Evolutionary conservation across 495 filamentous ascomycete genomes (phyloP), one percentile per base, ranked within the genome.

Genomic region (Astrothelium subdiscretum): DNA sequence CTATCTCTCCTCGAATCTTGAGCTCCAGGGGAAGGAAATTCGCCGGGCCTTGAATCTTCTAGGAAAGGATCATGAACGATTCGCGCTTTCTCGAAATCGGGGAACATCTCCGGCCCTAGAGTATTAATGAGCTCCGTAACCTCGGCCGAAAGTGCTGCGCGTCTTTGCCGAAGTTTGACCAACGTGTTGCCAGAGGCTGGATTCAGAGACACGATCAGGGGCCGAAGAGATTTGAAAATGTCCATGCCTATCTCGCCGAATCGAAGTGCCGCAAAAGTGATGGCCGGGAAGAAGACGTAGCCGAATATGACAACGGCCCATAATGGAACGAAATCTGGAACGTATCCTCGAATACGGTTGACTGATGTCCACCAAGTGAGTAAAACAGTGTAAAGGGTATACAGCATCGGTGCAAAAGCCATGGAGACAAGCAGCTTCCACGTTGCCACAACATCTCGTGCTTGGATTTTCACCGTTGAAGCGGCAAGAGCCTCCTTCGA

Each of bases 161-260:
- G 87, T 51, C 82, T 79, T 66, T 84, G 75, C 32, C 90, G 84
- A 32, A 99, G 84, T 66, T 87, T 86, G 59, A 88, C 83, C 43
- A 99, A 80, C 12, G 85, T 89, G 74, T 95, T 95, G 71, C 85
- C 85, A 1, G 89, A 90, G 10, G 84, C 84, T 1, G 94, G 94
- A 66, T 87, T 88, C 63, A 99, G 79, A 57, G 85, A 90, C n/a
- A 96, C 75, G n/a, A 95, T 75, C 10, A 99, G 84, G 1, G 94
- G 94, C 0, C 89, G 83, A 13, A 99, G 83, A 0, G 94, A 97
- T 75, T 97, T 99, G 75, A 91, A 66, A 57, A 99, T 97, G 69
- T 99, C 94, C 92, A 99, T 97, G 32, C 91, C 94, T 58, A 92
- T 85, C 73, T 99, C 94, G 48, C 94, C 94, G 69, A 97, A 95